Conservation (phyloP, 495 filamentous ascomycete genomes). For the Hypoxylon rickii region DNA sequence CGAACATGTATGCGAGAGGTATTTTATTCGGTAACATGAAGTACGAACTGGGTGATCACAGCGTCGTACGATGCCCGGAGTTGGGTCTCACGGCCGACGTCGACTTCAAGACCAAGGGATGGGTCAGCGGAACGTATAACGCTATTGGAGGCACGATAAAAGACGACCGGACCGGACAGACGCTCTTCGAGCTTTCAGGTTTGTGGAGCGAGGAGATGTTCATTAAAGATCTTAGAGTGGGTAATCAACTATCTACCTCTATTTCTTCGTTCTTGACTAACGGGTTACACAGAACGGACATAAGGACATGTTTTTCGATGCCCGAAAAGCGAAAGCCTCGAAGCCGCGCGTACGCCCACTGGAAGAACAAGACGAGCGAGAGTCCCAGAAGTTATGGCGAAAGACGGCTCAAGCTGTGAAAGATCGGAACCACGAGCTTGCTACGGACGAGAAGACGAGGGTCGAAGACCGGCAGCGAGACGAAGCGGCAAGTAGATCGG, state of each 20-base stretch:
- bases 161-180: conserved; percentile 82
- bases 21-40: conserved; percentile 99
- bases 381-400: conserved; percentile 87
- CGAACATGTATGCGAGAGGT: conserved; percentile 98
- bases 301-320: conserved; percentile 89
- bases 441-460: conserved; percentile 93
- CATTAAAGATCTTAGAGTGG: conserved; percentile 79
- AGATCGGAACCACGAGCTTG: conserved; percentile 80
- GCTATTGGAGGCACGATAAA: conserved; percentile 92
- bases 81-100: conserved; percentile 85
- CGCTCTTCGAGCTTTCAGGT: conserved; percentile 87
- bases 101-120: conserved; percentile 98
- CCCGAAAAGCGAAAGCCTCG: conserved; percentile 72
- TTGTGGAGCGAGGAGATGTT: conserved; percentile 95
- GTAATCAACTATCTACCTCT: conserved; percentile 25
- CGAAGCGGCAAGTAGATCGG: conserved; percentile 79
- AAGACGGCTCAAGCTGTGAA: conserved; percentile 79
- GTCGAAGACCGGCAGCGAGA: conserved; percentile 91
- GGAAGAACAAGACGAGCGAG: conserved; percentile 85
- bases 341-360: conserved; percentile 76
- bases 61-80: conserved; percentile 91
- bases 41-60: conserved; percentile 97
- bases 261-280: not conserved
- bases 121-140: conserved; percentile 95
- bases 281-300: conserved; percentile 69